Conservation (phyloP, 2,329 filamentous ascomycete species). For the Kalmusia sp. region DNA sequence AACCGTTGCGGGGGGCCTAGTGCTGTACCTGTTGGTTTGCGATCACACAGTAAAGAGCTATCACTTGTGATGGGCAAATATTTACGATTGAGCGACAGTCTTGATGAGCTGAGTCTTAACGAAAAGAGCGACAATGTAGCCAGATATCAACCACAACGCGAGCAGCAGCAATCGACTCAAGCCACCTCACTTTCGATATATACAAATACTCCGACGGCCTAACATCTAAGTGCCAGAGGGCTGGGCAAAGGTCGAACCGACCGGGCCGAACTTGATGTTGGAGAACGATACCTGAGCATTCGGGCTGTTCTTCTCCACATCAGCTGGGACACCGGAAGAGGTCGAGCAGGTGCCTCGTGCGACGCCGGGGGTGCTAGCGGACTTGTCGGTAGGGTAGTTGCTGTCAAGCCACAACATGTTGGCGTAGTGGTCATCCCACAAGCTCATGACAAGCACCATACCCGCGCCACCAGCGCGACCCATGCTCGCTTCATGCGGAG, state of each 20-base stretch:
- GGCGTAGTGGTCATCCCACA: slow-evolving; percentile 67
- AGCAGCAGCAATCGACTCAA: background rate
- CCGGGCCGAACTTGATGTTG: slow-evolving; percentile 29
- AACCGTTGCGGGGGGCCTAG: too few species aligned
- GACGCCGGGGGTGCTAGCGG: slow-evolving; percentile 15
- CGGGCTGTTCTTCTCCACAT: slow-evolving; percentile 21
- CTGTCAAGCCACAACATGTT: slow-evolving; percentile 77
- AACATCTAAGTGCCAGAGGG: background rate
- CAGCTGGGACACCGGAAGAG: slow-evolving; percentile 21
- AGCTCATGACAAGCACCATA: slow-evolving; percentile 67
- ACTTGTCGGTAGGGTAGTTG: slow-evolving; percentile 58
- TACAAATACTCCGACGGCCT: background rate
- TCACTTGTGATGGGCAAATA: too few species aligned
- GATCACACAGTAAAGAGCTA: too few species aligned
- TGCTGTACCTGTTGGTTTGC: too few species aligned
- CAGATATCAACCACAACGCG: too few species aligned
- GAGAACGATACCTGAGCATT: slow-evolving; percentile 26
- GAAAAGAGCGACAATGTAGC: too few species aligned
- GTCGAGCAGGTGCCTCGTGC: slow-evolving; percentile 23
- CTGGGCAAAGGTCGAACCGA: slow-evolving; percentile 25
- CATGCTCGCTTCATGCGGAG: too few species aligned
- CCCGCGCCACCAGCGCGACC: slow-evolving; percentile 42
- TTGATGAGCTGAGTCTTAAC: too few species aligned
- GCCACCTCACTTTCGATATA: background rate
- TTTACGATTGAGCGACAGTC: too few species aligned